phyloP scores from a whole-genome alignment of 2,329 filamentous ascomycete genomes.

The Colletotrichum sp. region DNA sequence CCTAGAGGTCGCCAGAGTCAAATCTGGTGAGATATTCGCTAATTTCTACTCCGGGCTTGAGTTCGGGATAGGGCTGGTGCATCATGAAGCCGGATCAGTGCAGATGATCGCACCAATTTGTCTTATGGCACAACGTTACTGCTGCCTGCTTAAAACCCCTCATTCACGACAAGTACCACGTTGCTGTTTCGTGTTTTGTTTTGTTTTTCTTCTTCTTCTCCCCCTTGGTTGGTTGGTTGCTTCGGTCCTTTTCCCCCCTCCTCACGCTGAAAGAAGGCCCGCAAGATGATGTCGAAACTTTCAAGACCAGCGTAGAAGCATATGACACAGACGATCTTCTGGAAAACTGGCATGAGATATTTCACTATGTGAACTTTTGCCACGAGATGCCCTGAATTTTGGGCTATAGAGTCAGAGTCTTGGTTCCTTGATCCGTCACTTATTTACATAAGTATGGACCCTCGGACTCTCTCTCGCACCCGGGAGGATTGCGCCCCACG shows the following conservation, averaged over 20 bases:
- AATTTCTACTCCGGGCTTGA: not conserved
- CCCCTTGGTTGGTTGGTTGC: no score
- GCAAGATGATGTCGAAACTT: accelerated
- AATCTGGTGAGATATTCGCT: not conserved
- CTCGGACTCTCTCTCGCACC: accelerated
- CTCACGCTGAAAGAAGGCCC: no score
- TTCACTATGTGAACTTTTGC: not conserved
- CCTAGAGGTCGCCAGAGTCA: not conserved
- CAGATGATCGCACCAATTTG: not conserved
- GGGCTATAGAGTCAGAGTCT: accelerated
- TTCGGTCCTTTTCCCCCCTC: no score
- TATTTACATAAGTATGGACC: no score
- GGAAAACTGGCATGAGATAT: not conserved
- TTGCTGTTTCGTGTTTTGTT: no score
- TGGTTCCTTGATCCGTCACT: accelerated
- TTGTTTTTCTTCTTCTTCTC: no score
- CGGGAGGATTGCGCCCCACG: accelerated
- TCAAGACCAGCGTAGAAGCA: no score
- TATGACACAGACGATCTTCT: no score
- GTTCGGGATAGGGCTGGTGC: not conserved
- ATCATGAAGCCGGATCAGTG: not conserved
- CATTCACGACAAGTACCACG: not conserved
- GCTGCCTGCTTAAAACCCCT: not conserved
- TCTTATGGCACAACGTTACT: not conserved
- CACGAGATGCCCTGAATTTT: not conserved